Evolutionary conservation across 1,139 yeast genomes (phyloP).

Genomic region (Geotrichum histeridarum): DNA sequence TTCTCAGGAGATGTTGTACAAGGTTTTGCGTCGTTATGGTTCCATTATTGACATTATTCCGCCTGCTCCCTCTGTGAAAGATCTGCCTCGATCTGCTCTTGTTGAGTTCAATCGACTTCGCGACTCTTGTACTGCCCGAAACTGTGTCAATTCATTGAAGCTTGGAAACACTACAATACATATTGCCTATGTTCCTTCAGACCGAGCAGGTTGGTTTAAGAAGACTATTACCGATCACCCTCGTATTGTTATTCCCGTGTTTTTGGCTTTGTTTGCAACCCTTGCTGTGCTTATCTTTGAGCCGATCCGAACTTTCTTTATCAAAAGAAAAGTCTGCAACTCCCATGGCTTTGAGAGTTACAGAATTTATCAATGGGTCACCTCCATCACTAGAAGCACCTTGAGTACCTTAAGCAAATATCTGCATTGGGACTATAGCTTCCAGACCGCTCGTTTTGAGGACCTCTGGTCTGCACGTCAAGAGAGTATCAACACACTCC

Average conservation of each 20-base stretch:
- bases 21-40: conserved; percentile 83
- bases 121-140: conserved; percentile 81
- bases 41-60: conserved; percentile 70
- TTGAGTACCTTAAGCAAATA: conserved; percentile 12
- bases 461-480: conserved; percentile 68
- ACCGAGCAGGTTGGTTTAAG: conserved; percentile 39
- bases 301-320: conserved; percentile 80
- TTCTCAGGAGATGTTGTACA: conserved; percentile 79
- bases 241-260: conserved; percentile 66
- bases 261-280: conserved; percentile 63
- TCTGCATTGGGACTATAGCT: conserved; percentile 3
- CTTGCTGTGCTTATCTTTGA: conserved; percentile 83
- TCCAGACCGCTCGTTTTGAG: conserved; percentile 30
- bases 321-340: conserved; percentile 56
- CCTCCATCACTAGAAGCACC: conserved; percentile 4
- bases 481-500: conserved; percentile 62
- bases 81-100: conserved; percentile 45
- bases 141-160: conserved; percentile 72
- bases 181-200: conserved; percentile 60
- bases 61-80: conserved; percentile 46
- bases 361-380: conserved; percentile 6
- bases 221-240: conserved; percentile 51
- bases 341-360: conserved; percentile 11
- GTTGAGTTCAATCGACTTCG: conserved; percentile 53
- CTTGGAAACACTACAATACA: conserved; percentile 59